A percentile compares a stretch with the other conserved stretches of the same genome.
Evolutionary conservation across 306 rosid species (phyloP).

Genomic region (Mucuna pruriens): DNA sequence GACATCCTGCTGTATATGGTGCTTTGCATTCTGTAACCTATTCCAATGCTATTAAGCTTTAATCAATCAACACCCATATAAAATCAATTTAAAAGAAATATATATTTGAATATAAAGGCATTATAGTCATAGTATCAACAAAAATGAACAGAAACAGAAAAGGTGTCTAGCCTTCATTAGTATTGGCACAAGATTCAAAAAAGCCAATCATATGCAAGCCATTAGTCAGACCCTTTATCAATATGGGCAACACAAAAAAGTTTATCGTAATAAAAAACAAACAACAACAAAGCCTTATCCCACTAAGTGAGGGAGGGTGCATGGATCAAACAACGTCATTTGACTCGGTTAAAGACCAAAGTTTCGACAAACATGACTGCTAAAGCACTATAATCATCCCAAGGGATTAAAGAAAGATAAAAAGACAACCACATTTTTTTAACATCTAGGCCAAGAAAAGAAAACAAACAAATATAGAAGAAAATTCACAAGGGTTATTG

Average conservation of each 20-base stretch:
- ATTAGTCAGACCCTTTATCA: neutral
- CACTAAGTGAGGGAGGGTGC: too few relatives aligned
- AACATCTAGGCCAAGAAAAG: neutral
- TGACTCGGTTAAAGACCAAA: too few relatives aligned
- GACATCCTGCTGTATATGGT: neutral
- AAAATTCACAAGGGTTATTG: neutral
- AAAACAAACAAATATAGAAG: neutral
- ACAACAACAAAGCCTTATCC: too few relatives aligned
- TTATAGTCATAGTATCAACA: neutral
- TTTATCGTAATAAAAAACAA: neutral
- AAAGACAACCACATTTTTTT: neutral
- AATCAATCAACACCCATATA: neutral
- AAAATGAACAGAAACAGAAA: neutral
- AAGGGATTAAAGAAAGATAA: neutral
- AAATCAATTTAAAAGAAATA: neutral
- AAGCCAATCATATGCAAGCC: neutral
- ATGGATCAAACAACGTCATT: too few relatives aligned
- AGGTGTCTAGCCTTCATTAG: neutral
- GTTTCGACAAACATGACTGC: too few relatives aligned
- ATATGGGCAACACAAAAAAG: neutral
- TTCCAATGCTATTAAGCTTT: neutral
- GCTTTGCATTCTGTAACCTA: neutral
- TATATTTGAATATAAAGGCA: neutral
- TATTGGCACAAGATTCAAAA: neutral
- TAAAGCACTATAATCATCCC: neutral